Conservation (phyloP, 192 early-diverging fungal species). For the Radiomyces spectabilis region DNA sequence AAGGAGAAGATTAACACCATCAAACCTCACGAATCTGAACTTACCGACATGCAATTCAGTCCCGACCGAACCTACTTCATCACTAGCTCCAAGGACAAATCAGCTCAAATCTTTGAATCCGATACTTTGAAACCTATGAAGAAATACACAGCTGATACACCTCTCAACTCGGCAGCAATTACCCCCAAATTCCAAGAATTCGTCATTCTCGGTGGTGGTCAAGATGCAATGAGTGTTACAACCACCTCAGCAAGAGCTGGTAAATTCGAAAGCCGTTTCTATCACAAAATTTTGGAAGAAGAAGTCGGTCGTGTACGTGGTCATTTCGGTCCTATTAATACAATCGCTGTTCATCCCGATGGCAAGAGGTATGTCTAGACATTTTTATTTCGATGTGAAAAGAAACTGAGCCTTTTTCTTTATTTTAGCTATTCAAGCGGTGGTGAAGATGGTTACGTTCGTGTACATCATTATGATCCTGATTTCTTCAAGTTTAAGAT, state of each 20-base stretch:
- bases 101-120: conserved; percentile 81
- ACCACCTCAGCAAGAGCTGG: conserved; percentile 82
- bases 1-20: conserved; percentile 57
- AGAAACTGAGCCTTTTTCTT: background rate
- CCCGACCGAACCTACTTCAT: conserved; percentile 89
- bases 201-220: conserved; percentile 92
- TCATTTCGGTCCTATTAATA: conserved; percentile 99
- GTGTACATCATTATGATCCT: conserved; percentile 92
- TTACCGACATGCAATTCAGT: conserved; percentile 93
- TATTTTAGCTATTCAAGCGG: conserved; percentile 79
- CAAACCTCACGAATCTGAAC: conserved; percentile 59
- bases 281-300: conserved; percentile 93
- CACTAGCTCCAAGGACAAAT: conserved; percentile 93
- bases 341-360: conserved; percentile 92
- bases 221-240: conserved; percentile 97
- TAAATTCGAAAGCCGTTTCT: conserved; percentile 97
- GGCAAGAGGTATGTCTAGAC: conserved; percentile 46
- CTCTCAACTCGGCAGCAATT: conserved; percentile 88
- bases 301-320: conserved; percentile 96
- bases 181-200: conserved; percentile 79
- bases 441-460: conserved; percentile 97
- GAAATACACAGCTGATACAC: conserved; percentile 77
- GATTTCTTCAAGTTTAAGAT: conserved; percentile 95
- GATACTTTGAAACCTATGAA: conserved; percentile 80
- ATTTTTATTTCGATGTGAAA: background rate